Base-by-base conservation (phyloP, 2,329 filamentous ascomycete genomes). In the Penicillium sp. region DNA sequence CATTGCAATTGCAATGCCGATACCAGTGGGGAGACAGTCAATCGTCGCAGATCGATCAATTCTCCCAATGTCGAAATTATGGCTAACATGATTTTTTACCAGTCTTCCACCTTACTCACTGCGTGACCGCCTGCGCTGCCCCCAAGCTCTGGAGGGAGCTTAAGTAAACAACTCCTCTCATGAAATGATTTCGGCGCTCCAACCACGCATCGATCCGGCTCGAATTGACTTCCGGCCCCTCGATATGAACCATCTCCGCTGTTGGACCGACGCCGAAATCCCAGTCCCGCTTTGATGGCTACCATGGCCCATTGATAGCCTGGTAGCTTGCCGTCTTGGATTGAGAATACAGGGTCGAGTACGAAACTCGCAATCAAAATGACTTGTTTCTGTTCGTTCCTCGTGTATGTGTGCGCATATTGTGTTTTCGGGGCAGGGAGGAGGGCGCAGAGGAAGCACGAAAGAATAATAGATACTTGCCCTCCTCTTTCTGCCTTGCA, bases 41-140 rank as follows among this genome's bases (percentile, higher is more conserved):
- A 42, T 31, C 14, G 11, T 27, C n/a, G 16, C 34, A 5, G 27
- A 22, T n/a, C 29, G 38, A 21, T 5, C 7, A 27, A 3, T 27
- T 27, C 31, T 50, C n/a, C 14, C 32, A 40, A 40, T 21, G 14
- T 40, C 10, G 9, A 8, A 27, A 40, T 49, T 22, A 24, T 54
- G 47, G 40, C 57, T 60, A 48, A 68, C 57, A 57, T 45, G 3
- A 43, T 36, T 24, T 36, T 22, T 49, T 48, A 29, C n/a, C 67
- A 97, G 93, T 97, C 84, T 99, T 99, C 89, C 93, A 99, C 80
- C 90, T 99, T 69, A 88, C 90, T 69, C 94, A 97, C 84, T 99
- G 94, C 82, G 91, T 93, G 62, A 90, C 86, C 70, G 82, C 88
- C 75, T 99, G 94, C 76, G 93, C 94, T 61, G 94, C 94, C 52